Conservation (phyloP, 176 grass and related monocot species). For the Urochloa ruziziensis region DNA sequence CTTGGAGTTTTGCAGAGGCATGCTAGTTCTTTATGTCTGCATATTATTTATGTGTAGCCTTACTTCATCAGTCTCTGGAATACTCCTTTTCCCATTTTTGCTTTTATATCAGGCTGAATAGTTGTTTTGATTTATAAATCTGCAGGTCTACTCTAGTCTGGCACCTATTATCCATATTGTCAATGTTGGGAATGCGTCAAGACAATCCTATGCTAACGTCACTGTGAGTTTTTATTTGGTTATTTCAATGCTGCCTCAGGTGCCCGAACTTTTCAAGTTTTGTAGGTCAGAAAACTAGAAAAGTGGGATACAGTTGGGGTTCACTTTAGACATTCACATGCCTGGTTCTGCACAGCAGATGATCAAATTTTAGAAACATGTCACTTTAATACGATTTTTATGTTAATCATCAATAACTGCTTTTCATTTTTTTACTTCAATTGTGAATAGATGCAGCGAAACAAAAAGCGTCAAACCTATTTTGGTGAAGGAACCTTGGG, state of each 20-base stretch:
- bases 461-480: background rate
- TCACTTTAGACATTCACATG: background rate
- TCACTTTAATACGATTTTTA: background rate
- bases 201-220: conserved; percentile 81
- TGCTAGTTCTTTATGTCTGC: conserved; percentile 8
- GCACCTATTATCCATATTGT: conserved; percentile 78
- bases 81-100: background rate
- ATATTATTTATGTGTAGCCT: conserved; percentile 2
- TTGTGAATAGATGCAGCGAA: background rate
- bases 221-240: conserved; percentile 54
- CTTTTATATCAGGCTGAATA: background rate
- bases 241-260: conserved; percentile 3
- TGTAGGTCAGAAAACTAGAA: background rate
- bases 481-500: background rate
- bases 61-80: conserved; percentile 1
- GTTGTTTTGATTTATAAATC: conserved; percentile 14
- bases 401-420: background rate
- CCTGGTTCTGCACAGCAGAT: background rate
- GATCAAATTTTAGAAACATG: background rate
- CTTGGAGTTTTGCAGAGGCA: conserved; percentile 1
- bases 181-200: conserved; percentile 52
- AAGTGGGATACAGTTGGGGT: background rate
- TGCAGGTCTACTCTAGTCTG: conserved; percentile 84
- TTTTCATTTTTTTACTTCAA: conserved; percentile 2
- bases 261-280: background rate